Evolutionary conservation across 768 basidiomycete species (phyloP).

Genomic region (Kwoniella dendrophila): DNA sequence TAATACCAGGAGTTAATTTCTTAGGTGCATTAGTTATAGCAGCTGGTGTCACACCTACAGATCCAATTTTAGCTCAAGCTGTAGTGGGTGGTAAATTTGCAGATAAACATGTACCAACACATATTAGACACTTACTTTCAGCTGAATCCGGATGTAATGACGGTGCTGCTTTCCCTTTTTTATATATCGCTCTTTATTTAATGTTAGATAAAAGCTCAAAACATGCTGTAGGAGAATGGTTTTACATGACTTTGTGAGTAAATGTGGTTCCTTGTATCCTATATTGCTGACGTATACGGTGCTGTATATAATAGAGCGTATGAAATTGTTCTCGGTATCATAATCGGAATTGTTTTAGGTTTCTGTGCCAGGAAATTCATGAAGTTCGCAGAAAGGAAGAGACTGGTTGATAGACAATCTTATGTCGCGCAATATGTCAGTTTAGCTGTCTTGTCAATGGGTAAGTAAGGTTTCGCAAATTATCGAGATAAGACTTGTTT

Average conservation of each 20-base stretch:
- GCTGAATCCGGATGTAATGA: conserved; percentile 95
- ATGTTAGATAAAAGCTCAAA: conserved; percentile 67
- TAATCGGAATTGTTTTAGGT: conserved; percentile 75
- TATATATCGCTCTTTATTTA: conserved; percentile 80
- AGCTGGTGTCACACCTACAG: conserved; percentile 90
- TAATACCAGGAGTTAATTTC: conserved; percentile 87
- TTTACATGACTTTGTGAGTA: conserved; percentile 68
- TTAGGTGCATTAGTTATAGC: conserved; percentile 85
- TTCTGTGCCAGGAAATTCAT: conserved; percentile 81
- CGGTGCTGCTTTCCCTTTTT: conserved; percentile 93
- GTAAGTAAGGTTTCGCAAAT: conserved; percentile 29
- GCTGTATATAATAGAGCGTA: conserved; percentile 60
- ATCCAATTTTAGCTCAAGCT: conserved; percentile 88
- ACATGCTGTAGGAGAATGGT: conserved; percentile 79
- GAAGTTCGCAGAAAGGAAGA: conserved; percentile 84
- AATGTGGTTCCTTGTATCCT: background rate
- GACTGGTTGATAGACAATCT: conserved; percentile 89
- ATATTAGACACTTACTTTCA: conserved; percentile 76
- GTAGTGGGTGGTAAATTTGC: conserved; percentile 96
- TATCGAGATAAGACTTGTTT: background rate
- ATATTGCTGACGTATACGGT: conserved; percentile 19
- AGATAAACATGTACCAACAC: conserved; percentile 82
- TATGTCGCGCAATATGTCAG: conserved; percentile 76
- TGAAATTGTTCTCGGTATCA: conserved; percentile 72
- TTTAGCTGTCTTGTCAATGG: conserved; percentile 54